Evolutionary conservation across 495 filamentous ascomycete genomes (phyloP), one percentile per base, ranked within the genome.

Genomic region (Aspergillus incahuasiensis): DNA sequence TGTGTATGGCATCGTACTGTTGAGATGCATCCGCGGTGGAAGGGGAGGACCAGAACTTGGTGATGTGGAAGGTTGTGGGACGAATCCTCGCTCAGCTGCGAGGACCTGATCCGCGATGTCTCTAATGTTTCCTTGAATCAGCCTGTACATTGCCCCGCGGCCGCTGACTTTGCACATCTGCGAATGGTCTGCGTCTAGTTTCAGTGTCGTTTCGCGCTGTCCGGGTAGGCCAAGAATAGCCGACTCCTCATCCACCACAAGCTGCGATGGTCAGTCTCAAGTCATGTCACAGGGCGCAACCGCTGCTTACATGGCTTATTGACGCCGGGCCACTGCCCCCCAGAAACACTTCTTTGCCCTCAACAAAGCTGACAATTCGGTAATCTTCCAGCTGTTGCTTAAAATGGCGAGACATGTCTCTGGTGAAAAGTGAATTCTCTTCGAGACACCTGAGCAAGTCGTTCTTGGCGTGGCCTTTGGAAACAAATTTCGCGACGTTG

Each of bases 111-210:
- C 69, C 32, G 68, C 65, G 24, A 74, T 59, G 5, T 70, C 68
- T 39, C 72, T 74, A 57, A 72, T 70, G 34, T 74, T 74, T 4
- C 71, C 71, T 34, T 67, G 66, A 51, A 74, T 72, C 3, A 74
- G 52, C n/a, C 59, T 63, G 45, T 74, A 74, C 67, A 72, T 70
- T 3, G 71, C 64, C 0, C 71, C 71, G 7, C 66, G 61, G 20
- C 46, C 21, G 44, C 60, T 58, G 6, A 74, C 61, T 47, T 72
- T 74, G 59, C 71, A 74, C 71, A 74, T 74, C 42, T 70, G 64
- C 1, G 68, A 72, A 44, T 74, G 71, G 47, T 72, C 71, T 22
- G 68, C 71, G 41, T 74, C 71, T 3, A 74, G 67, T 32, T 74
- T 74, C 6, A 74, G 54, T n/a, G 69, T 69, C 0, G 71, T 74